Evolutionary conservation across 1,284 basidiomycete genomes (phyloP), one percentile per base, ranked within the genome.

Genomic region (Sporisorium sorghi): DNA sequence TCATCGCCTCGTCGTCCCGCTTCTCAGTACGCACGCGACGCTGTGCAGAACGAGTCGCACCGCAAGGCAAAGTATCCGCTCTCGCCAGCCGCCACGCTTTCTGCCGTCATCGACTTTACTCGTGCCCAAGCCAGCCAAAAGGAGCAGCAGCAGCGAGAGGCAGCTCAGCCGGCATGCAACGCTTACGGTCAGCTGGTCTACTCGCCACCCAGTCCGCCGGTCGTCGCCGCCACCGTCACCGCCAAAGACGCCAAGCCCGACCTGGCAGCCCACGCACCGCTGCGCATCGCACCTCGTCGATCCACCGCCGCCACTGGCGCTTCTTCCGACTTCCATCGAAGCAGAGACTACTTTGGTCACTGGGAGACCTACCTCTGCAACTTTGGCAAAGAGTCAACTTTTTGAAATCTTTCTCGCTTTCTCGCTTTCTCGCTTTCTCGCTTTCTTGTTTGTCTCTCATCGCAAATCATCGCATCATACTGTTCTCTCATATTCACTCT

Each of bases 321-420:
- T 8, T 17, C 52, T 15, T 28, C 40, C 6, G n/a, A 14, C 40
- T n/a, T 2, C 12, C 42, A 11, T 19, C 40, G 26, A 6, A 19
- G 15, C 42, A 50, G 26, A 14, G 57, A 69, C 48, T 69, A 69
- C 53, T 69, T 69, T 35, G 67, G 60, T 32, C 67, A 59, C 33
- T 69, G 67, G 67, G 67, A 69, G 42, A 30, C 56, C 4, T 63
- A 69, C 17, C 60, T 69, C 33, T 72, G 69, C 47, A 44, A 58
- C 43, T 61, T 47, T 35, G 58, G 68, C 53, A 71, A 60, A 46
- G 68, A 71, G 49, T 62, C 66, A 4, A 68, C 66, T 4, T 68
- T 68, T 33, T 68, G n/a, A 53, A 1, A 6, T 42, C 9, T n/a
- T 46, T 33, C 5, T 33, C 12, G 1, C n/a, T 40, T 17, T 42